Evolutionary conservation across 2,329 filamentous ascomycete species (phyloP).

Genomic region (Hyphodiscus sp.): DNA sequence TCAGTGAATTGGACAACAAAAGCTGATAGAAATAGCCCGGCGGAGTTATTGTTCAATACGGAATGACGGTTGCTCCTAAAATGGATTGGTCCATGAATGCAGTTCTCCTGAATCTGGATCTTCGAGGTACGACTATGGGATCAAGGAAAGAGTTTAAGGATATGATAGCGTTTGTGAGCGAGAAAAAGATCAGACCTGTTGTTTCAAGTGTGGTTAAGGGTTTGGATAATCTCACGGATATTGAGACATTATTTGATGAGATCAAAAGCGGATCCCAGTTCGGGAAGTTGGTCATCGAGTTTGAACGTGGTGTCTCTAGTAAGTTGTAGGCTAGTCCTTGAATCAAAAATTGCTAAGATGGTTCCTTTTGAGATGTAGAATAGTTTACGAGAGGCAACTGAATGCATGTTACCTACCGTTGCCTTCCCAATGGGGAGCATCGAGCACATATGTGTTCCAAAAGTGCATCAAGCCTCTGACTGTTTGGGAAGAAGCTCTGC

Average conservation of each 20-base stretch:
- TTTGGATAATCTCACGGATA: constrained; percentile 67
- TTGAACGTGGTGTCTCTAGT: constrained; percentile 32
- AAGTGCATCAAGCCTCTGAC: too few relatives aligned
- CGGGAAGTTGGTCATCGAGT: constrained; percentile 82
- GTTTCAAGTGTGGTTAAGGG: constrained; percentile 70
- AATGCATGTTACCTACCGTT: too few relatives aligned
- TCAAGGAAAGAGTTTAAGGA: constrained; percentile 83
- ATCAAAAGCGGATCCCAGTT: constrained; percentile 85
- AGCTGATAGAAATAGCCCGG: constrained; percentile 45
- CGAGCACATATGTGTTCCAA: too few relatives aligned
- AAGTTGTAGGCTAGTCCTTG: constrained; percentile 16
- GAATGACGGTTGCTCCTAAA: constrained; percentile 82
- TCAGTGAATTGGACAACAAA: neutral
- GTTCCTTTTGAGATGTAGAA: neutral
- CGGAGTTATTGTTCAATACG: constrained; percentile 79
- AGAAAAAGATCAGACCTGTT: constrained; percentile 68
- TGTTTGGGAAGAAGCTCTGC: too few relatives aligned
- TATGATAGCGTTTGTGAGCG: constrained; percentile 76
- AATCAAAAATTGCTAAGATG: neutral
- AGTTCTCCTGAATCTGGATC: constrained; percentile 80
- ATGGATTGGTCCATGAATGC: constrained; percentile 84
- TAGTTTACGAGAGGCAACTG: neutral
- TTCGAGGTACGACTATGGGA: constrained; percentile 85
- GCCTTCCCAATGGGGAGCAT: too few relatives aligned
- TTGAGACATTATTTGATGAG: constrained; percentile 77